Evolutionary conservation across 2,329 filamentous ascomycete genomes (phyloP).

Genomic region (Cladorrhinum sp.): DNA sequence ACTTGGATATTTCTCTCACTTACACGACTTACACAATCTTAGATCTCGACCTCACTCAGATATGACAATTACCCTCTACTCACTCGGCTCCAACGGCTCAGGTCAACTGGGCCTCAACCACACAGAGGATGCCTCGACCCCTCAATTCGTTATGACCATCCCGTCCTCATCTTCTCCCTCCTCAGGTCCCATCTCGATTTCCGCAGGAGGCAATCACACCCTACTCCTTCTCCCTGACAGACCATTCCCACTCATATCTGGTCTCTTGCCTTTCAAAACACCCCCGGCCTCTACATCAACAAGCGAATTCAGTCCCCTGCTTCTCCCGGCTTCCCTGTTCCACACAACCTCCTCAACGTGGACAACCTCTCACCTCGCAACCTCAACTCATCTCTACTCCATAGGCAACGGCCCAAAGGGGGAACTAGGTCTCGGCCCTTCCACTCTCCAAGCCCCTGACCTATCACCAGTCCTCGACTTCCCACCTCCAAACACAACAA

Average conservation of each 20-base stretch:
- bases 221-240: slow-evolving; percentile 63
- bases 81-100: slow-evolving; percentile 74
- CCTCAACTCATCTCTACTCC: slow-evolving; percentile 53
- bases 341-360: not conserved
- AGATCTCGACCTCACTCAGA: slow-evolving; percentile 7
- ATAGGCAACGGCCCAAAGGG: slow-evolving; percentile 68
- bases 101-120: slow-evolving; percentile 72
- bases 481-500: slow-evolving; percentile 55
- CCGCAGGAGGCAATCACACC: slow-evolving; percentile 83
- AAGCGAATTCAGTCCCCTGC: slow-evolving; percentile 45
- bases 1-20: not conserved
- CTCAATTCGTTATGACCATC: slow-evolving; percentile 58
- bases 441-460: slow-evolving; percentile 47
- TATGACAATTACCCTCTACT: slow-evolving; percentile 49
- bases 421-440: slow-evolving; percentile 64
- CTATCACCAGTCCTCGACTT: slow-evolving; percentile 56
- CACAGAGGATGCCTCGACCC: slow-evolving; percentile 66
- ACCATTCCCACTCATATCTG: slow-evolving; percentile 63
- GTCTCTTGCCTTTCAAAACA: slow-evolving; percentile 32
- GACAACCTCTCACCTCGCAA: slow-evolving; percentile 47
- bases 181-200: slow-evolving; percentile 32
- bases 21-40: not conserved
- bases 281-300: slow-evolving; percentile 43
- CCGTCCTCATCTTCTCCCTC: slow-evolving; percentile 33
- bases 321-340: slow-evolving; percentile 23